These are phyloP conservation scores for Tritrichomonas musculus DNA, from an alignment of 208 protist species.

Conservation along the genomic window DNA sequence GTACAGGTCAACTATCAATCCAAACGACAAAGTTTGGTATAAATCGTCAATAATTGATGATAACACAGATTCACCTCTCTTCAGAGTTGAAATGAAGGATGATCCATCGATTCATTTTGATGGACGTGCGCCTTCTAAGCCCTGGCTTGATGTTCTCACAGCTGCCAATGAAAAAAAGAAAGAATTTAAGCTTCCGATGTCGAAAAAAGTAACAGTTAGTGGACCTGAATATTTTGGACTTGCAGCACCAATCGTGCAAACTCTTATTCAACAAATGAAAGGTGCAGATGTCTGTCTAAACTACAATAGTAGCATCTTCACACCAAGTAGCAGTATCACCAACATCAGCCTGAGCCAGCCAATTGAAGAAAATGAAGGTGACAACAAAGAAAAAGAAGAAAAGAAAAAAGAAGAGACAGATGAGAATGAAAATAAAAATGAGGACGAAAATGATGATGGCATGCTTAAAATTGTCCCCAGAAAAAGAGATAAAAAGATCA, in stretches of 20 bases:
- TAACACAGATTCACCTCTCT: not conserved
- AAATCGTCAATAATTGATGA: not conserved
- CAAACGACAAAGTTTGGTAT: not conserved
- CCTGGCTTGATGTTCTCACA: not conserved
- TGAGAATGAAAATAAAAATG: too few species aligned
- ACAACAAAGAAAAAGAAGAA: too few species aligned
- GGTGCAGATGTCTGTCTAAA: not conserved
- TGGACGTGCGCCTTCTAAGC: not conserved
- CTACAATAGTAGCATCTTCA: not conserved
- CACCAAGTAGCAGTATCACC: not conserved
- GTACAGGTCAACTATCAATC: not conserved
- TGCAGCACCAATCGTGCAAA: not conserved
- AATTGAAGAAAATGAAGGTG: too few species aligned
- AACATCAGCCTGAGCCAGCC: too few species aligned
- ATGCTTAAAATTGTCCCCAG: too few species aligned
- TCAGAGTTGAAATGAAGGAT: conserved; percentile 2
- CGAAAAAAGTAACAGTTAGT: not conserved
- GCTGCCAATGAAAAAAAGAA: not conserved
- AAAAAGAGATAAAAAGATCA: too few species aligned
- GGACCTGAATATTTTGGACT: conserved; percentile 15
- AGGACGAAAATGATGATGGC: too few species aligned
- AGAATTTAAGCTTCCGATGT: not conserved
- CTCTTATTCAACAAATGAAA: not conserved
- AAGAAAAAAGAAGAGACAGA: too few species aligned
- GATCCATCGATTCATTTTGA: not conserved